Percentiles rank a stretch among this genome's conserved stretches.
Conservation (phyloP, 2,329 filamentous ascomycete genomes). For the Colletotrichum scovillei region DNA sequence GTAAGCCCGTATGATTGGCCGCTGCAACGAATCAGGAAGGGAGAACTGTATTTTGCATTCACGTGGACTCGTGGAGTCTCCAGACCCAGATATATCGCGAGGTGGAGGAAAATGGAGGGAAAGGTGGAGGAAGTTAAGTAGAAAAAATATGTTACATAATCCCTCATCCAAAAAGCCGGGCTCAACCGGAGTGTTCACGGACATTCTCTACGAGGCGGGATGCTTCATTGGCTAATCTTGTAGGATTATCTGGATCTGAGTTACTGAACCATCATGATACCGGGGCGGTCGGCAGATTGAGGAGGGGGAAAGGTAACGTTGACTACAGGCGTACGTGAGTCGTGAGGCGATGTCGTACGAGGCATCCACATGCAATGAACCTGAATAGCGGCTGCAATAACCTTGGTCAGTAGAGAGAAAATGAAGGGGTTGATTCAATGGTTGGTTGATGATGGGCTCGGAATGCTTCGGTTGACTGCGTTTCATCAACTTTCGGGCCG, state of each 20-base stretch:
- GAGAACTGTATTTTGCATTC: not conserved
- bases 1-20: not conserved
- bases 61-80: slow-evolving; percentile 4
- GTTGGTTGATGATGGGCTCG: not conserved
- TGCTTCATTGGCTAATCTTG: slow-evolving; percentile 1
- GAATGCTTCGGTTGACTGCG: not conserved
- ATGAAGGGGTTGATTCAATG: not conserved
- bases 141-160: slow-evolving; percentile 11
- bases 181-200: not conserved
- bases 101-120: not conserved
- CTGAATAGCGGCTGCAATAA: not conserved
- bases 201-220: too few species aligned
- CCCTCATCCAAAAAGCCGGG: not conserved
- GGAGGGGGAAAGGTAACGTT: not conserved
- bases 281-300: not conserved
- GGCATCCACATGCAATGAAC: not conserved
- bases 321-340: not conserved
- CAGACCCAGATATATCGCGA: not conserved
- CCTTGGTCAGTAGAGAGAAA: not conserved
- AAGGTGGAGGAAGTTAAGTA: not conserved
- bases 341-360: slow-evolving; percentile 1
- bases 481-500: slow-evolving; percentile 17
- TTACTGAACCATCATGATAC: not conserved
- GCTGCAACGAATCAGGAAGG: not conserved
- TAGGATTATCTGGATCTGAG: not conserved